Conservation (phyloP, 225 moss, liverwort and hornwort genomes). For the Pseudoscleropodium purum region DNA sequence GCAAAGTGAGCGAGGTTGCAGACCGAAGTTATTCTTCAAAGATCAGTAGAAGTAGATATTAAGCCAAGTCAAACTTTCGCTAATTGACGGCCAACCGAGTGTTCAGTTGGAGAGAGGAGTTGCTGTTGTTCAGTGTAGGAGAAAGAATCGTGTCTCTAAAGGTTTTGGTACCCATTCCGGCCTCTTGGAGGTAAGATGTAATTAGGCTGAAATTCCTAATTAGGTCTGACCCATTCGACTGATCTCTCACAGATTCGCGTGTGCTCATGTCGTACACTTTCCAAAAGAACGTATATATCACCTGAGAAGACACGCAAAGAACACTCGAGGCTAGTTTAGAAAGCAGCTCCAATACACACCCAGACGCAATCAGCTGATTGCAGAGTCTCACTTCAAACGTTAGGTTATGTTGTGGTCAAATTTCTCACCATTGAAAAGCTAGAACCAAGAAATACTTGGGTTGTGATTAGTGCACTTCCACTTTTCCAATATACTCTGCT, state of each 20-base stretch:
- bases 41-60: background rate
- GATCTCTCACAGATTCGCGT: background rate
- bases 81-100: background rate
- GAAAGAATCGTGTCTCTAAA: background rate
- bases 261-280: background rate
- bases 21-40: background rate
- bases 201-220: background rate
- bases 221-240: background rate
- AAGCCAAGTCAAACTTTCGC: background rate
- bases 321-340: background rate
- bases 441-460: background rate
- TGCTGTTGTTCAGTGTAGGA: background rate
- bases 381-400: background rate
- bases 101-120: background rate
- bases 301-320: background rate
- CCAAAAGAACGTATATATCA: background rate
- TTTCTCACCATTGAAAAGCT: too few relatives aligned
- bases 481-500: background rate
- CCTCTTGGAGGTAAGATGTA: background rate
- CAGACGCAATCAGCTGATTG: background rate
- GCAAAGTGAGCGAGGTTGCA: background rate
- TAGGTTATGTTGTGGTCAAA: background rate
- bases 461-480: background rate
- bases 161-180: background rate
- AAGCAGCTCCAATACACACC: background rate